Evolutionary conservation across 768 basidiomycete species (phyloP).

Genomic region (Collybia mongolica): DNA sequence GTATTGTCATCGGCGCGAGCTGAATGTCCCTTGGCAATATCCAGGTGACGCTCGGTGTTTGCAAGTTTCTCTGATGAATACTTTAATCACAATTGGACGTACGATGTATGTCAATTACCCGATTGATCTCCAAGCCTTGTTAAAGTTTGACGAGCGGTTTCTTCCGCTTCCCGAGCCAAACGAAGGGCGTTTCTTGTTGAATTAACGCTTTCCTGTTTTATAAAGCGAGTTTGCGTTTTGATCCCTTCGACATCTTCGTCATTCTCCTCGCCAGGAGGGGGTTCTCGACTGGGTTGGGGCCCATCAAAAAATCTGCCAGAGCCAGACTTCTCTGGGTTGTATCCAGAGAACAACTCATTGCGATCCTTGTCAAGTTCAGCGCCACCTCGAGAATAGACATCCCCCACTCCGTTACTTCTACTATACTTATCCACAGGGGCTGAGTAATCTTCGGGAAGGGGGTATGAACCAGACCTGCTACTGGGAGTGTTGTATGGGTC

Average conservation of each 20-base stretch:
- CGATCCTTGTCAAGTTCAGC: constrained; percentile 65
- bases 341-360: constrained; percentile 73
- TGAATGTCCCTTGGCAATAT: constrained; percentile 87
- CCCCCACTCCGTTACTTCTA: constrained; percentile 54
- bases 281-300: constrained; percentile 41
- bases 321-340: constrained; percentile 56
- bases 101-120: constrained; percentile 44
- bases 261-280: constrained; percentile 65
- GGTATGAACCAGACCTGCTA: constrained; percentile 12
- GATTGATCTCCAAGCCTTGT: constrained; percentile 88
- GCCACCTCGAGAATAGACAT: constrained; percentile 63
- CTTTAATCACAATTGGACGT: background rate
- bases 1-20: constrained; percentile 90
- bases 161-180: constrained; percentile 94
- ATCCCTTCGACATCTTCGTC: constrained; percentile 94
- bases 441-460: constrained; percentile 16
- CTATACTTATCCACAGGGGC: constrained; percentile 43
- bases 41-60: constrained; percentile 93
- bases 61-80: constrained; percentile 70
- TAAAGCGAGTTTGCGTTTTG: constrained; percentile 83
- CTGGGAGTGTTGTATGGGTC: constrained; percentile 46
- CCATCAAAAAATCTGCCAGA: constrained; percentile 74
- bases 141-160: constrained; percentile 87
- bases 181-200: constrained; percentile 91
- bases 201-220: constrained; percentile 91